Evolutionary conservation across 495 filamentous ascomycete genomes (phyloP).

Genomic region (Elaphomyces granulatus): DNA sequence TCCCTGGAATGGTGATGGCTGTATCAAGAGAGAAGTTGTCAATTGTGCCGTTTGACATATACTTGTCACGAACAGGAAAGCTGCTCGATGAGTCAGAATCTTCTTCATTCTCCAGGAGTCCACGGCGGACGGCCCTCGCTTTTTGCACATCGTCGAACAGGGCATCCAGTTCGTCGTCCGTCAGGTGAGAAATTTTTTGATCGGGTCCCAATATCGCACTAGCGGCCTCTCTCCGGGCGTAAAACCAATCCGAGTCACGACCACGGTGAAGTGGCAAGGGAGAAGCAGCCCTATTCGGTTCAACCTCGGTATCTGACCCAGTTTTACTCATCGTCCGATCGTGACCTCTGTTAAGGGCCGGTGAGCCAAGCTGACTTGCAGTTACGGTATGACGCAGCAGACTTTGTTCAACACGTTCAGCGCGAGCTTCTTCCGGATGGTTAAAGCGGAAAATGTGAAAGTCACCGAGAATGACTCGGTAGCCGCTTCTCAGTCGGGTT

Average conservation of each 20-base stretch:
- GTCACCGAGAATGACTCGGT: slow-evolving; percentile 89
- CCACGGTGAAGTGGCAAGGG: slow-evolving; percentile 53
- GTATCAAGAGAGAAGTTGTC: slow-evolving; percentile 97
- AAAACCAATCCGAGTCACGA: slow-evolving; percentile 90
- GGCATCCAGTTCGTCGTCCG: slow-evolving; percentile 89
- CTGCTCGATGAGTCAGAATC: slow-evolving; percentile 82
- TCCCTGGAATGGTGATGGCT: slow-evolving; percentile 82
- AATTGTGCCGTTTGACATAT: slow-evolving; percentile 86
- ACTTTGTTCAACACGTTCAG: slow-evolving; percentile 82
- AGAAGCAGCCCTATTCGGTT: slow-evolving; percentile 62
- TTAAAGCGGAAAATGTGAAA: slow-evolving; percentile 99
- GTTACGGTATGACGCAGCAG: slow-evolving; percentile 79
- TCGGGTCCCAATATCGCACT: slow-evolving; percentile 81
- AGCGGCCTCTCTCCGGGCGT: slow-evolving; percentile 84
- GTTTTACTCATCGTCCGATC: slow-evolving; percentile 63
- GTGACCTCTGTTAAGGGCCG: slow-evolving; percentile 55
- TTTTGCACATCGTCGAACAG: slow-evolving; percentile 91
- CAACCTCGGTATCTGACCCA: slow-evolving; percentile 52
- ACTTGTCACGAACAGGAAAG: slow-evolving; percentile 84
- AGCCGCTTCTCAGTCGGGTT: slow-evolving; percentile 75
- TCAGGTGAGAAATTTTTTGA: slow-evolving; percentile 74
- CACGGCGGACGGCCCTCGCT: slow-evolving; percentile 67
- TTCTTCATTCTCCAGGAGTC: slow-evolving; percentile 58
- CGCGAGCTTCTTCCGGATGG: slow-evolving; percentile 87
- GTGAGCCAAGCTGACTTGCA: slow-evolving; percentile 61